These are phyloP conservation scores for Xylaria flabelliformis DNA, from an alignment of 495 filamentous ascomycete genomes.

Conservation along the genomic window DNA sequence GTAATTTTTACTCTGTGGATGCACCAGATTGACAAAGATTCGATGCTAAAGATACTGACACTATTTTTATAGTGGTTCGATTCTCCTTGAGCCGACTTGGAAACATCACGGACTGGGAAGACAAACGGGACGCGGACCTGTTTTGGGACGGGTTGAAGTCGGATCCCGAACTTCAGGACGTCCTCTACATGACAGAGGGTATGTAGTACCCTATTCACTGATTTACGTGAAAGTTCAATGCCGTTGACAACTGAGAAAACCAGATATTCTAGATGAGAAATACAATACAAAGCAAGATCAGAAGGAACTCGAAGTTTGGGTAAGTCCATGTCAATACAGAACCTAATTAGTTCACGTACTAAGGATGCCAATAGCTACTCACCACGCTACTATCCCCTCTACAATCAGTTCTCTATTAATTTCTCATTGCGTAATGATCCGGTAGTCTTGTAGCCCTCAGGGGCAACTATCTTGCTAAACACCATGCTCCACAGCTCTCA, in stretches of 20 bases:
- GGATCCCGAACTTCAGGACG: conserved; percentile 7
- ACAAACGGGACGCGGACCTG: conserved; percentile 1
- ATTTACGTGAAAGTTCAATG: not conserved
- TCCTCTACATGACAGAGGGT: conserved; percentile 17
- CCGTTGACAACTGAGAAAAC: not conserved
- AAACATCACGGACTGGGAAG: conserved; percentile 24
- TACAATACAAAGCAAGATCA: conserved; percentile 21
- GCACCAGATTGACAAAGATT: not conserved
- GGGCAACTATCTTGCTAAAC: not conserved
- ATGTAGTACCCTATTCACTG: not conserved
- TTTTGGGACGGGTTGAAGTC: conserved; percentile 20
- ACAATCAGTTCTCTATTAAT: conserved; percentile 16
- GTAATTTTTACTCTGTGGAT: not conserved
- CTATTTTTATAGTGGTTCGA: conserved; percentile 4
- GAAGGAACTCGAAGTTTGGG: conserved; percentile 27
- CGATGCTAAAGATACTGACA: not conserved
- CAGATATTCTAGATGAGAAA: conserved; percentile 22
- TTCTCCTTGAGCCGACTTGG: conserved; percentile 14
- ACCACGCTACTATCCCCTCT: conserved; percentile 27
- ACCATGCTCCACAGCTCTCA: not conserved
- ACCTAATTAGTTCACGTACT: not conserved
- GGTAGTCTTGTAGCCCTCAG: too few relatives aligned
- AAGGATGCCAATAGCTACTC: conserved; percentile 20
- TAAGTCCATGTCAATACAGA: not conserved
- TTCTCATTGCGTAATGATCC: not conserved